phyloP scores from a whole-genome alignment of 1,284 basidiomycete species.

The Naganishia liquefaciens region DNA sequence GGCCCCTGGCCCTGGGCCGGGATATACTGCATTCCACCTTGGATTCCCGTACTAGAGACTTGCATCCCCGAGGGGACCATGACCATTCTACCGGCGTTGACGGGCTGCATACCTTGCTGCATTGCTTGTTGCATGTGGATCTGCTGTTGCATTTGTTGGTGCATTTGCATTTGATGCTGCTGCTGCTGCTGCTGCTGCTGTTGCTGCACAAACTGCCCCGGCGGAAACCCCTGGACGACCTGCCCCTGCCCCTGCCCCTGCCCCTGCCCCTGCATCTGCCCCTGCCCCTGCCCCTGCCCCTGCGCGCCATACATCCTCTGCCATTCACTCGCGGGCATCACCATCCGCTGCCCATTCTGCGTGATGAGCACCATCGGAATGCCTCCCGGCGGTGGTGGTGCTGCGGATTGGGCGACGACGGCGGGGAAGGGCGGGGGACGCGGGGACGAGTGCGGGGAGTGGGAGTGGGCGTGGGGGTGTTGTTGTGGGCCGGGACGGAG shows the following conservation, averaged over 20 bases:
- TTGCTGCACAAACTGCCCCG: not conserved
- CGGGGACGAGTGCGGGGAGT: not conserved
- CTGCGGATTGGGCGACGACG: not conserved
- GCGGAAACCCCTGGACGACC: not conserved
- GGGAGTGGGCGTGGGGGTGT: not conserved
- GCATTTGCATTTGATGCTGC: not conserved
- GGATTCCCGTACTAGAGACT: not conserved
- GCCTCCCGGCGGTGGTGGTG: not conserved
- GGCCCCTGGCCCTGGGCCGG: not conserved
- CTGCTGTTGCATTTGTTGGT: not conserved
- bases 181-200: not conserved
- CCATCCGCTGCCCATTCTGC: constrained; percentile 21
- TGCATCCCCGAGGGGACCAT: constrained; percentile 15
- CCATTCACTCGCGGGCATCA: constrained; percentile 23
- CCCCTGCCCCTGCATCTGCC: not conserved
- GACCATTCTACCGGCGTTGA: not conserved
- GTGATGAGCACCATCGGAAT: constrained; percentile 21
- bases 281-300: not conserved
- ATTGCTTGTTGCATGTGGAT: too few species aligned
- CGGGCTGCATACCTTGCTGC: not conserved
- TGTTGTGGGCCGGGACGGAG: not conserved
- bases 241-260: not conserved
- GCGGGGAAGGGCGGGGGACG: not conserved
- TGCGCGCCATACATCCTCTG: constrained; percentile 6
- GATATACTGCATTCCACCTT: not conserved